These are phyloP conservation scores for Boletus eberwhitei DNA, from an alignment of 768 basidiomycete genomes.

Conservation along the genomic window DNA sequence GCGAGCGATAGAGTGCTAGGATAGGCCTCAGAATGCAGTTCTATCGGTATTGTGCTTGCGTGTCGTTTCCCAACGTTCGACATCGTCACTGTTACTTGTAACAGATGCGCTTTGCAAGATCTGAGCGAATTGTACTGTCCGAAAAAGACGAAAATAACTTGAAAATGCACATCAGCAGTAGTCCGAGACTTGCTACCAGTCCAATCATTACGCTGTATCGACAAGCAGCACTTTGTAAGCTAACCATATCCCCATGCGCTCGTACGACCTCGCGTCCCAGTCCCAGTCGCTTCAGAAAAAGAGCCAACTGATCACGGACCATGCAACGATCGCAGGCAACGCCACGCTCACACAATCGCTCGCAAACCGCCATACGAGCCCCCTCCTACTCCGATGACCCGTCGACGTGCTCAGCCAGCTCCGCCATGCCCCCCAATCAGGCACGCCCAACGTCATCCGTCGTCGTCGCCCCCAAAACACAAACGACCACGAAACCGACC, in stretches of 20 bases:
- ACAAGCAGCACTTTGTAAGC: not conserved
- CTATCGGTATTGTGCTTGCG: too few species aligned
- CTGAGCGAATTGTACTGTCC: too few species aligned
- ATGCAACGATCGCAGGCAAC: conserved; percentile 24
- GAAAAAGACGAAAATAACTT: too few species aligned
- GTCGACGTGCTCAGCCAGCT: conserved; percentile 8
- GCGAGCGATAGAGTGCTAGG: too few species aligned
- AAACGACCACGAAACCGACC: conserved; percentile 50
- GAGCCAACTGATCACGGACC: conserved; percentile 29
- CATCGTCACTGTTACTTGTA: too few species aligned
- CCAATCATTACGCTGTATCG: not conserved
- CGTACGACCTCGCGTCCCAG: too few species aligned
- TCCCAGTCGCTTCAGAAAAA: conserved; percentile 18
- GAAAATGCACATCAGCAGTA: not conserved
- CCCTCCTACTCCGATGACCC: conserved; percentile 18
- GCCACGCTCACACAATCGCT: conserved; percentile 37
- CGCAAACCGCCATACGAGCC: conserved; percentile 34
- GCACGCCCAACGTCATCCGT: conserved; percentile 47
- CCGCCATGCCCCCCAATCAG: conserved; percentile 29
- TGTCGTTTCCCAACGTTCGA: too few species aligned
- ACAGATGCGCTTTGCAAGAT: too few species aligned
- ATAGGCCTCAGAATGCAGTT: too few species aligned
- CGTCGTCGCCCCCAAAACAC: conserved; percentile 52
- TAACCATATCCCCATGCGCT: not conserved
- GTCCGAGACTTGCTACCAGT: not conserved